Evolutionary conservation across 257 asterid genomes (phyloP), one percentile per base, ranked within the genome.

Genomic region (Handroanthus guayacan): DNA sequence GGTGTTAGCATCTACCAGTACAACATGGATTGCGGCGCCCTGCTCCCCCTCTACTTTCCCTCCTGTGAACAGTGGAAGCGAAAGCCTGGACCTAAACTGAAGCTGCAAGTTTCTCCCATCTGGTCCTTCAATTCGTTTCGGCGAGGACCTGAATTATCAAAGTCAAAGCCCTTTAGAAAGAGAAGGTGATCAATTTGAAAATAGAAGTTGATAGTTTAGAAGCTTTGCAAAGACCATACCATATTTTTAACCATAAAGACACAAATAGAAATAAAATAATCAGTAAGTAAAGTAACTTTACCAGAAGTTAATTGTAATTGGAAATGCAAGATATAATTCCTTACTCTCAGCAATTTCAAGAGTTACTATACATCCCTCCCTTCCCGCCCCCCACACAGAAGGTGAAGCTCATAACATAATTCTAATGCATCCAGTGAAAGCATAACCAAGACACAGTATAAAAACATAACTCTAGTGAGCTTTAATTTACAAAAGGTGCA

Each of bases 1-100:
- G 7, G 89, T 84, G 81, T 80, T 84, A n/a, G 85, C 85, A 81
- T 95, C 99, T 56, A 91, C 69, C 62, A 95, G 79, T 62, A 92
- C 96, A 67, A 88, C 91, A 76, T 95, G 98, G 76, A 92, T 91
- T 10, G 96, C 10, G 72, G 98, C 99, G 81, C 98, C 97, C 81
- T 91, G 99, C 83, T 95, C 99, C 20, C 99, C 99, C 88, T 92
- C 97, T 55, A 95, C 97, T 84, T 91, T 92, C 37, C 97, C 99
- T 36, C 98, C 98, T 11, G 99, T 95, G 82, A 89, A 95, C 67
- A 95, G 89, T n/a, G 99, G 99, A 74, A 92, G 87, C 57, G 99
- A 91, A 10, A 95, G 93, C 75, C 98, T 83, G 54, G 99, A 87
- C 81, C 71, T 88, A 66, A 91, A 95, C 72, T 85, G 94, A 71